Base-by-base conservation (phyloP, 2,329 filamentous ascomycete species). In the Pseudogymnoascus sp. region DNA sequence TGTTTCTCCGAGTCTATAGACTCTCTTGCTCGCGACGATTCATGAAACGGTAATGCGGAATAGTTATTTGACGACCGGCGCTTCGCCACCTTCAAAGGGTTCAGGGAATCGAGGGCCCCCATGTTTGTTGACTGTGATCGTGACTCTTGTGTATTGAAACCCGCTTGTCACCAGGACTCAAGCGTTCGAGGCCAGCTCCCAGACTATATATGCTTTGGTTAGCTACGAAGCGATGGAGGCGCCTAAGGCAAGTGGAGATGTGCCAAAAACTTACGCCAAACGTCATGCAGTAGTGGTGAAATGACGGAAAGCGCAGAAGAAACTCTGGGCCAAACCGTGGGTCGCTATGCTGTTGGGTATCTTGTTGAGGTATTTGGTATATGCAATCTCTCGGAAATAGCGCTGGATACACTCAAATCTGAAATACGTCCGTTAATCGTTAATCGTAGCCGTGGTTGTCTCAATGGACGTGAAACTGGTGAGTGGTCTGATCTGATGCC, bases 41-140 rank as follows among this genome's bases (percentile, higher is more conserved):
- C 62, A 13, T 62, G 48, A 44, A 41, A 55, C 35, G 63, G 48
- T 36, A 65, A 25, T 17, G 33, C 63, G 1, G 66, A 64, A 51
- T 68, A 67, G 65, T 71, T 68, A 6, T 67, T 63, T 21, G 66
- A 69, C 21, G 67, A 67, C 6, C 65, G 58, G 63, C 71, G 60
- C 66, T 71, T 71, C 4, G 66, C 69, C 15, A 70, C 64, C 51
- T 65, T 69, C 66, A 82, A 69, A 41, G 76, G 76, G 63, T 79
- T 81, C 51, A 74, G 71, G 41, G 79, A 75, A 61, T 80, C 72
- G 61, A 80, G 70, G 62, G 79, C 81, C 17, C 65, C 68, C 82
- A 85, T 86, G 44, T 51, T 51, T 51, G 44, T 51, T 51, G 44
- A 51, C 27, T 64, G 66, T 71, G 36, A 36, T 41, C 17, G 29